These are phyloP conservation scores for Polytrichum formosum DNA, from an alignment of 225 moss, liverwort and hornwort species.

Conservation along the genomic window DNA sequence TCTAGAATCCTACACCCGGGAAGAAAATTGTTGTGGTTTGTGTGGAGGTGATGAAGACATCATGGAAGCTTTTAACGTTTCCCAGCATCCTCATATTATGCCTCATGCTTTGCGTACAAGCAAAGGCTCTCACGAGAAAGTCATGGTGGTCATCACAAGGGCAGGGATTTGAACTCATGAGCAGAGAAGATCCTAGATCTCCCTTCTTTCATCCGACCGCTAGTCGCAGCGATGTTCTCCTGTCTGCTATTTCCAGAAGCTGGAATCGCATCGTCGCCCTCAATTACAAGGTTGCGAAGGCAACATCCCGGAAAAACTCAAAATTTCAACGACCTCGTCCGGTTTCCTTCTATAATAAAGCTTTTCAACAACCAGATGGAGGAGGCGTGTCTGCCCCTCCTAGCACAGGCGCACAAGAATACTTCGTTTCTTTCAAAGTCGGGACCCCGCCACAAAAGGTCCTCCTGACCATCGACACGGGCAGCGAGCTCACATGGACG, in stretches of 20 bases:
- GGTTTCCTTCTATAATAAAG: not conserved
- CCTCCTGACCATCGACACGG: slow-evolving; percentile 15
- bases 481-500: slow-evolving; percentile 9
- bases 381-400: slow-evolving; percentile 4
- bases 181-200: slow-evolving; percentile 7
- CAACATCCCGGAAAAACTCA: not conserved
- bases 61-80: not conserved
- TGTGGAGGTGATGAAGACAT: not conserved
- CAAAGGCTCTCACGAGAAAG: not conserved
- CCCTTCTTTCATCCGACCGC: not conserved
- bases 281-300: not conserved
- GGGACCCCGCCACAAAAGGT: slow-evolving; percentile 10
- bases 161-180: slow-evolving; percentile 1
- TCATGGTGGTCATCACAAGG: slow-evolving; percentile 7
- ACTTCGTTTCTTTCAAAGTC: slow-evolving; percentile 6
- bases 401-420: slow-evolving; percentile 8
- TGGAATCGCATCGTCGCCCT: slow-evolving; percentile 4
- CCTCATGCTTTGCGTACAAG: not conserved
- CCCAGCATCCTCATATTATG: not conserved
- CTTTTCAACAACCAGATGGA: not conserved
- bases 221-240: not conserved
- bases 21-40: not conserved
- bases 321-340: not conserved
- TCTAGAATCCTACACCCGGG: not conserved
- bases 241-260: slow-evolving; percentile 2